Conservation (phyloP, 2,329 filamentous ascomycete species). For the Decorospora gaudefroyi region DNA sequence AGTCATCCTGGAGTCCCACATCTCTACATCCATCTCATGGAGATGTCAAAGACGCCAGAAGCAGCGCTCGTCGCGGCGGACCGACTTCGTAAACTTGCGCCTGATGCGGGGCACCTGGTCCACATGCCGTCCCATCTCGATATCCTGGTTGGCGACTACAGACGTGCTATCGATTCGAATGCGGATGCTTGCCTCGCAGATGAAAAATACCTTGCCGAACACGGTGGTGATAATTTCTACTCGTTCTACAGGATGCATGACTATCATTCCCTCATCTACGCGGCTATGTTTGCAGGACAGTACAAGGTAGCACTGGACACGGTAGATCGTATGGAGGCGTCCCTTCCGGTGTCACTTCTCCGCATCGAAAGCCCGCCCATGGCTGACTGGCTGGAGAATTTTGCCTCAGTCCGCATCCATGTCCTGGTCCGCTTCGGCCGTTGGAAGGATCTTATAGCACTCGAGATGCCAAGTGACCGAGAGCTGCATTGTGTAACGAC, state of each 20-base stretch:
- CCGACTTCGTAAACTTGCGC: constrained; percentile 65
- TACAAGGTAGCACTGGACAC: constrained; percentile 66
- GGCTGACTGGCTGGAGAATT: constrained; percentile 76
- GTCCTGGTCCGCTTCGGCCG: constrained; percentile 72
- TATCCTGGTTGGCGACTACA: constrained; percentile 72
- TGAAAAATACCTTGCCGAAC: constrained; percentile 64
- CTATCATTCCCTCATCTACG: constrained; percentile 75
- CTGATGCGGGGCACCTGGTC: constrained; percentile 70
- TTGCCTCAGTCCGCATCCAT: constrained; percentile 69
- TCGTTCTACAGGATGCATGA: constrained; percentile 75
- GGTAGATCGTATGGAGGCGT: constrained; percentile 61
- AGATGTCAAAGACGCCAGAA: constrained; percentile 73
- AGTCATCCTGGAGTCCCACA: constrained; percentile 73
- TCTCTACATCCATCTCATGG: constrained; percentile 77
- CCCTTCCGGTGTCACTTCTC: constrained; percentile 66
- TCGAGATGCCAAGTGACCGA: constrained; percentile 62
- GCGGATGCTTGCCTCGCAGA: constrained; percentile 68
- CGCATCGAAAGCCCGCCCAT: constrained; percentile 70
- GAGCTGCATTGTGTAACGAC: constrained; percentile 70
- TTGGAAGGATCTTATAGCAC: constrained; percentile 67
- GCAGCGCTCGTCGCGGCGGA: constrained; percentile 64
- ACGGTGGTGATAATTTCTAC: constrained; percentile 72
- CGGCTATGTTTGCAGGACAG: constrained; percentile 76
- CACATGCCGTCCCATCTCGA: constrained; percentile 83
- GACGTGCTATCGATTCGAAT: constrained; percentile 68